A percentile compares a stretch with the other conserved stretches of the same genome.
phyloP scores from a whole-genome alignment of 2,329 filamentous ascomycete species.

The Penicillium freii region DNA sequence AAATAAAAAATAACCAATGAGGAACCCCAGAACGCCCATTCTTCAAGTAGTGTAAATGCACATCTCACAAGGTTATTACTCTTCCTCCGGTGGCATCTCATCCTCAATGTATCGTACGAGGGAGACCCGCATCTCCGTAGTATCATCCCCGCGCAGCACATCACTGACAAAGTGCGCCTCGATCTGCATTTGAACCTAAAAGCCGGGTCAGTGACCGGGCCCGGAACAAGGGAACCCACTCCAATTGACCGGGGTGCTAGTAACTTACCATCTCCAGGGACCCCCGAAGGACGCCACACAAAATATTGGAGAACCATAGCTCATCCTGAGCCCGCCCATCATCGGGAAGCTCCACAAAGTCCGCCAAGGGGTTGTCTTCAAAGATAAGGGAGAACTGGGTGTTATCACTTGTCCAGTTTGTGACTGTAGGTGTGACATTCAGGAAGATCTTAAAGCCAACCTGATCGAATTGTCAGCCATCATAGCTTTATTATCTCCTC shows the following conservation, averaged over 20 bases:
- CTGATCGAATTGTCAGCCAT: conserved; percentile 46
- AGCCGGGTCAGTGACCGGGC: conserved; percentile 19
- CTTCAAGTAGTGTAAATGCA: conserved; percentile 6
- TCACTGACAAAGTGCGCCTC: conserved; percentile 96
- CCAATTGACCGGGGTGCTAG: background rate
- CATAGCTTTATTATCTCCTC: background rate
- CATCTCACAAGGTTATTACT: conserved; percentile 55
- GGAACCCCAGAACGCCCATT: conserved; percentile 8
- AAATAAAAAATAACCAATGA: background rate
- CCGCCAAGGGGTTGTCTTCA: conserved; percentile 93
- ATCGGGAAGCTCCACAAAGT: conserved; percentile 96
- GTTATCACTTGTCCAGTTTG: conserved; percentile 93
- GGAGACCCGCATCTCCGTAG: conserved; percentile 93
- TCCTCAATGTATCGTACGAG: conserved; percentile 94
- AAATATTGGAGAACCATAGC: conserved; percentile 96
- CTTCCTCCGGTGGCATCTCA: conserved; percentile 93
- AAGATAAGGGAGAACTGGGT: conserved; percentile 96
- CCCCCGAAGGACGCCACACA: conserved; percentile 87
- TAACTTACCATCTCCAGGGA: conserved; percentile 84
- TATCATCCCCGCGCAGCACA: conserved; percentile 86
- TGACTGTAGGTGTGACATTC: conserved; percentile 89
- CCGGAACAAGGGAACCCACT: conserved; percentile 14
- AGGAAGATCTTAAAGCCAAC: conserved; percentile 99
- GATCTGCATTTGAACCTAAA: conserved; percentile 88
- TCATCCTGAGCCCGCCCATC: conserved; percentile 94